Conservation (phyloP, 2,329 filamentous ascomycete species). For the Calonectria multiphialidica region DNA sequence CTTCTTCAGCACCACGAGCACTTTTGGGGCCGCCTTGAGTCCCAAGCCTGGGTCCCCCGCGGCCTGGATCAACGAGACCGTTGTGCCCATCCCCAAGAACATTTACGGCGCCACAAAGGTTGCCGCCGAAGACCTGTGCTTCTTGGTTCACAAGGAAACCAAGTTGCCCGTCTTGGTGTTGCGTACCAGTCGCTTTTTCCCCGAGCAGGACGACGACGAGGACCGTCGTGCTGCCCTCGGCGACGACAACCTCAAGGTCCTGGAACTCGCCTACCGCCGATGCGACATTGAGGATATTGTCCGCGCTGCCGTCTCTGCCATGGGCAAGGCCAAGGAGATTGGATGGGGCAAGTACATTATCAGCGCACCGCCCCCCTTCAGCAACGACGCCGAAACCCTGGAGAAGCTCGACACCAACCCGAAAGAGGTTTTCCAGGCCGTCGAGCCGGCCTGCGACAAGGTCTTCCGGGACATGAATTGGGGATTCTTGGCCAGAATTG, state of each 20-base stretch:
- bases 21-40: slow-evolving; percentile 56
- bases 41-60: slow-evolving; percentile 51
- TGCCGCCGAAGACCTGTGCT: slow-evolving; percentile 61
- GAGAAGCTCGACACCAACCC: slow-evolving; percentile 49
- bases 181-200: slow-evolving; percentile 62
- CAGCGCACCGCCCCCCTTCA: slow-evolving; percentile 57
- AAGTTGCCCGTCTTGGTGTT: slow-evolving; percentile 57
- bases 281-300: slow-evolving; percentile 60
- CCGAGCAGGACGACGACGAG: slow-evolving; percentile 60
- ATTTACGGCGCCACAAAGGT: slow-evolving; percentile 63
- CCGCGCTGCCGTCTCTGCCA: slow-evolving; percentile 53
- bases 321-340: slow-evolving; percentile 48
- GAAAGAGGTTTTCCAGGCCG: slow-evolving; percentile 43
- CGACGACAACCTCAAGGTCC: slow-evolving; percentile 60
- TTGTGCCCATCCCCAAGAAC: slow-evolving; percentile 58
- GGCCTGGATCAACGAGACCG: slow-evolving; percentile 58
- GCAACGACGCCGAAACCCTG: slow-evolving; percentile 46
- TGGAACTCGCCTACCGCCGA: slow-evolving; percentile 60
- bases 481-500: slow-evolving; percentile 53
- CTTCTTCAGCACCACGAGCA: slow-evolving; percentile 61
- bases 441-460: slow-evolving; percentile 42
- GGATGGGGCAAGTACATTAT: slow-evolving; percentile 57
- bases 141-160: slow-evolving; percentile 53
- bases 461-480: slow-evolving; percentile 51
- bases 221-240: slow-evolving; percentile 50